Evolutionary conservation across 164 flowering plant genomes (phyloP), one percentile per base, ranked within the genome.

Genomic region (Nymphaea colorata): DNA sequence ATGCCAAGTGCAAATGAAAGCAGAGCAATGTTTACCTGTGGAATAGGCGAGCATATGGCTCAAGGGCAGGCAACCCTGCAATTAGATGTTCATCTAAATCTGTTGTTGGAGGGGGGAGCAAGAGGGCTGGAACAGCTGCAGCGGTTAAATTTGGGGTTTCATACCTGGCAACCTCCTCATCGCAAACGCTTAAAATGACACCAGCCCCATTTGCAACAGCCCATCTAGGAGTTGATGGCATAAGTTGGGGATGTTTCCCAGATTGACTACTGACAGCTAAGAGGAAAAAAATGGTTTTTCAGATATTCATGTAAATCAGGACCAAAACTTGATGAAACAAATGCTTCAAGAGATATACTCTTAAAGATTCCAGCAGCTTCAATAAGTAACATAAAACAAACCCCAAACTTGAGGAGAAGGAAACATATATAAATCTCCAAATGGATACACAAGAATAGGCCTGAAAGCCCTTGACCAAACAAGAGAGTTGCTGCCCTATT

Each of bases 161-260:
- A 70, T 93, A 89, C 59, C 96, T 93, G 64, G 90, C 80, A 73
- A 93, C 94, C 82, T 93, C 98, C 45, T 93, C 96, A 73, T 93
- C 96, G 75, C 98, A 93, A 10, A 93, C 98, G 74, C 96, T 93
- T 67, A 93, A 76, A 70, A 93, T 93, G 64, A 93, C 98, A 77
- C 93, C 98, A 75, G 98, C 98, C 62, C 98, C 98, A 83, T 93
- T 90, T 43, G 98, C 98, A 74, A 93, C 95, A 66, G 98, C 98
- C 98, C 98, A 93, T 67, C 98, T 84, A 68, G 98, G 95, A 67
- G 95, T 93, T 75, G 98, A 90, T 66, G 92, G 98, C 80, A 93
- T 79, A 64, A 89, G 88, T 78, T 93, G 98, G 17, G 98, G 98
- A 84, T 93, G 98, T 78, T 93, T 93, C 65, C 98, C 98, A 77